Conservation (phyloP, 805 yeast species). For the Komagataella ulmi region DNA sequence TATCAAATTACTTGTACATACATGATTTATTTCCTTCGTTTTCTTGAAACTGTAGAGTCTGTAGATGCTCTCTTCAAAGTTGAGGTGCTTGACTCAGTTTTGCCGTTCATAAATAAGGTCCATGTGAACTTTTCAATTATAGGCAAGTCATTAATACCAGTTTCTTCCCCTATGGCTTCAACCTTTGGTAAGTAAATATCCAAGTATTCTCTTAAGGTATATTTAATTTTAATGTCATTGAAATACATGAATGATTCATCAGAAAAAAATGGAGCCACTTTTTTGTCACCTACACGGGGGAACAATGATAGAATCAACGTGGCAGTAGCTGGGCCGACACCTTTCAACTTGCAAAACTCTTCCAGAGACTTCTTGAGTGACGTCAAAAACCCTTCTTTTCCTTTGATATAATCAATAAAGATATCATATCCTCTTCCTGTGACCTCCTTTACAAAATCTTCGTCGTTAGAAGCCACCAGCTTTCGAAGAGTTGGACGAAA, state of each 20-base stretch:
- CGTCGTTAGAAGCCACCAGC: slow-evolving; percentile 23
- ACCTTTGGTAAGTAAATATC: slow-evolving; percentile 18
- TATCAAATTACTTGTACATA: background rate
- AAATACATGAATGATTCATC: slow-evolving; percentile 30
- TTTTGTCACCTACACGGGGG: slow-evolving; percentile 7
- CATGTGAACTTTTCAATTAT: slow-evolving; percentile 2
- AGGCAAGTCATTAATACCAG: slow-evolving; percentile 1
- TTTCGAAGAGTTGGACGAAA: slow-evolving; percentile 30
- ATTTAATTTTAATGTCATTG: slow-evolving; percentile 23
- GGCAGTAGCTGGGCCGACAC: slow-evolving; percentile 40
- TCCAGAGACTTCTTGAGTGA: slow-evolving; percentile 16
- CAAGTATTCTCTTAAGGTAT: slow-evolving; percentile 25
- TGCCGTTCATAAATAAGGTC: slow-evolving; percentile 4
- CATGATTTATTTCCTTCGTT: background rate
- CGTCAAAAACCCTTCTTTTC: slow-evolving; percentile 7
- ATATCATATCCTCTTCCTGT: slow-evolving; percentile 17
- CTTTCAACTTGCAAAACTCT: slow-evolving; percentile 21
- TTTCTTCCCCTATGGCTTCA: background rate
- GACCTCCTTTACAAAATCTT: slow-evolving; percentile 13
- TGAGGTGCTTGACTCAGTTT: slow-evolving; percentile 1
- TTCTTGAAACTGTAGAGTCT: background rate
- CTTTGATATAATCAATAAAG: slow-evolving; percentile 3
- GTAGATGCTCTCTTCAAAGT: background rate
- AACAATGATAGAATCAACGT: slow-evolving; percentile 25
- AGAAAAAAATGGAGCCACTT: slow-evolving; percentile 27